Evolutionary conservation across 345 rosid genomes (phyloP).

Genomic region (Heritiera fomes): DNA sequence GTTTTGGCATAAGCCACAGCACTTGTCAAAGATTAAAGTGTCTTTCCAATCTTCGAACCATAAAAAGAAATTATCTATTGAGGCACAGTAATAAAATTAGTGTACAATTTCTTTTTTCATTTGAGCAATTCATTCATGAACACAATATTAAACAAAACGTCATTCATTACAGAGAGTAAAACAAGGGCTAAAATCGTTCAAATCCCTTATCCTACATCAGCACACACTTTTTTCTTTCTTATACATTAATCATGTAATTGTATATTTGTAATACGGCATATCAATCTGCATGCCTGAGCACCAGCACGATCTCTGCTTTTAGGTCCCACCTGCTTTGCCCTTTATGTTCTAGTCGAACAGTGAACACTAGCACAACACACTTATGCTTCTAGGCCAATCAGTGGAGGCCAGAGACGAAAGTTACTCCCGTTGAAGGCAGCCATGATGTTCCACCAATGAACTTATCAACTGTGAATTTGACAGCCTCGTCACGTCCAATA

Average conservation of each 20-base stretch:
- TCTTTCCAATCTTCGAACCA: background rate
- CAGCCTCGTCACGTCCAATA: constrained; percentile 44
- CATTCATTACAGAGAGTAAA: background rate
- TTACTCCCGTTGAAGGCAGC: constrained; percentile 66
- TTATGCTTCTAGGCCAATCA: constrained; percentile 7
- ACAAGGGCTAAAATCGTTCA: background rate
- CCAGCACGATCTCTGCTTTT: background rate
- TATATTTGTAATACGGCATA: background rate
- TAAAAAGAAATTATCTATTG: background rate
- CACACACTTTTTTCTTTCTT: background rate
- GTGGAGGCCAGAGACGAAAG: constrained; percentile 49
- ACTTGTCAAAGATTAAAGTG: background rate
- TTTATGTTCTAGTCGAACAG: background rate
- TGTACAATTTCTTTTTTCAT: background rate
- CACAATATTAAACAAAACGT: background rate
- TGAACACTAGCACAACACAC: background rate
- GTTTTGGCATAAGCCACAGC: background rate
- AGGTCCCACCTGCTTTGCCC: background rate
- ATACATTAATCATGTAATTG: background rate
- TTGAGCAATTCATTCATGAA: background rate
- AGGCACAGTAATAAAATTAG: background rate
- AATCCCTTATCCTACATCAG: background rate
- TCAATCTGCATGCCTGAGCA: background rate
- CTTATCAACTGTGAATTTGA: constrained; percentile 42
- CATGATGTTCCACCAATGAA: constrained; percentile 53